Percentiles rank a stretch among this genome's conserved stretches.
Conservation (phyloP, 2,329 filamentous ascomycete species). For the Fusarium musae region DNA sequence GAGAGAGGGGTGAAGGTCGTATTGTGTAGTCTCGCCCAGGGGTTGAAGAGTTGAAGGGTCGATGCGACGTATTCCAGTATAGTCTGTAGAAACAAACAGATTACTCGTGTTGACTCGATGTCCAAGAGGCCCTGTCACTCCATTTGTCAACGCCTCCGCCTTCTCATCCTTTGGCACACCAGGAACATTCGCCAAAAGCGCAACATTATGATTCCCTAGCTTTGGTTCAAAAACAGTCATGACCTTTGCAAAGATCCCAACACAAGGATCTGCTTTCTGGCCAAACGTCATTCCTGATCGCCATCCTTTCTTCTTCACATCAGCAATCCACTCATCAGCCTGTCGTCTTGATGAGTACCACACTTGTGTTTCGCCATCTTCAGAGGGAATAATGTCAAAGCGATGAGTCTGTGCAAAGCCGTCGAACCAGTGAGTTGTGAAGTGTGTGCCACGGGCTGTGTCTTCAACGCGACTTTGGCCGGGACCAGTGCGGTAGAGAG, state of each 20-base stretch:
- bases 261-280: slow-evolving; percentile 78
- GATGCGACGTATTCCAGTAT: slow-evolving; percentile 66
- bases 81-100: slow-evolving; percentile 69
- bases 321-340: slow-evolving; percentile 70
- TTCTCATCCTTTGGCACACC: slow-evolving; percentile 54
- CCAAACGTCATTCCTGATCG: slow-evolving; percentile 72
- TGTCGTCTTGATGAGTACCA: slow-evolving; percentile 78
- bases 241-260: slow-evolving; percentile 77
- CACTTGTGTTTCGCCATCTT: slow-evolving; percentile 54
- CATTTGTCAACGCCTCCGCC: neutral
- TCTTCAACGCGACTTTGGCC: slow-evolving; percentile 71
- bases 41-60: slow-evolving; percentile 79
- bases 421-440: slow-evolving; percentile 83
- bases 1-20: slow-evolving; percentile 72
- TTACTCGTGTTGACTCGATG: slow-evolving; percentile 55
- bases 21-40: slow-evolving; percentile 70
- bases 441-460: slow-evolving; percentile 68
- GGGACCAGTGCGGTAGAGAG: slow-evolving; percentile 79
- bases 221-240: slow-evolving; percentile 66
- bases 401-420: slow-evolving; percentile 77
- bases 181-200: slow-evolving; percentile 69
- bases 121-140: slow-evolving; percentile 34
- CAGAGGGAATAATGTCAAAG: slow-evolving; percentile 71
- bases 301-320: slow-evolving; percentile 69
- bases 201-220: slow-evolving; percentile 69